phyloP scores from a whole-genome alignment of 2,329 filamentous ascomycete species.

The Neocatenulostroma microsporum region DNA sequence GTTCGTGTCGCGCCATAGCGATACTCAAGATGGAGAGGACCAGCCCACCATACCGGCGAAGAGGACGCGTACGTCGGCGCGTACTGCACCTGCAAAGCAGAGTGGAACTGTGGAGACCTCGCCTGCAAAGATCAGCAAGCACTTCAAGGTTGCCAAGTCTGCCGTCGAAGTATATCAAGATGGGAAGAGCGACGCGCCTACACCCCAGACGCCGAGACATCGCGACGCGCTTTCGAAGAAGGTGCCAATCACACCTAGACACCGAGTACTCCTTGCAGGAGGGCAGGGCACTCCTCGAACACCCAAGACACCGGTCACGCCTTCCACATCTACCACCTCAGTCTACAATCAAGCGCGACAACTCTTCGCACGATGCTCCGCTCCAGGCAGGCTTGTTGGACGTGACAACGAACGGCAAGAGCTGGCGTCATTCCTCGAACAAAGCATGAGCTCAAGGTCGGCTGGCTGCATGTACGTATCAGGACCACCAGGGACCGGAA shows the following conservation, averaged over 20 bases:
- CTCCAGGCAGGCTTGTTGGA: conserved; percentile 67
- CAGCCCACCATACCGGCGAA: no score
- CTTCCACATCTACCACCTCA: conserved; percentile 57
- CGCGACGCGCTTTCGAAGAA: conserved; percentile 66
- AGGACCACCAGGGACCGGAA: conserved; percentile 90
- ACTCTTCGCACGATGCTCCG: conserved; percentile 72
- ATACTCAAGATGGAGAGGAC: conserved; percentile 35
- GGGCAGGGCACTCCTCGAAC: conserved; percentile 71
- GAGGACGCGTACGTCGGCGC: conserved; percentile 28
- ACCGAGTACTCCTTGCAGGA: conserved; percentile 69
- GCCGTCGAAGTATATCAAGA: conserved; percentile 33
- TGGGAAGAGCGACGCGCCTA: conserved; percentile 26
- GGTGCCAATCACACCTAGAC: conserved; percentile 70
- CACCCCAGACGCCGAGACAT: conserved; percentile 67
- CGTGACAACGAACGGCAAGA: conserved; percentile 62
- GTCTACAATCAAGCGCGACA: conserved; percentile 84
- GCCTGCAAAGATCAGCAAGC: conserved; percentile 41
- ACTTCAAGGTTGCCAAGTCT: conserved; percentile 34
- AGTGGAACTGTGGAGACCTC: conserved; percentile 37
- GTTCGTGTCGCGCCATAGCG: conserved; percentile 33
- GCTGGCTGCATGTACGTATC: conserved; percentile 90
- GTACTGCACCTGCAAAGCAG: conserved; percentile 43
- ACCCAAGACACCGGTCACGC: conserved; percentile 65
- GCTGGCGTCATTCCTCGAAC: conserved; percentile 60
- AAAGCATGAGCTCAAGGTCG: conserved; percentile 51